These are phyloP conservation scores for Quercus alba DNA, from an alignment of 306 rosid genomes.

Conservation along the genomic window DNA sequence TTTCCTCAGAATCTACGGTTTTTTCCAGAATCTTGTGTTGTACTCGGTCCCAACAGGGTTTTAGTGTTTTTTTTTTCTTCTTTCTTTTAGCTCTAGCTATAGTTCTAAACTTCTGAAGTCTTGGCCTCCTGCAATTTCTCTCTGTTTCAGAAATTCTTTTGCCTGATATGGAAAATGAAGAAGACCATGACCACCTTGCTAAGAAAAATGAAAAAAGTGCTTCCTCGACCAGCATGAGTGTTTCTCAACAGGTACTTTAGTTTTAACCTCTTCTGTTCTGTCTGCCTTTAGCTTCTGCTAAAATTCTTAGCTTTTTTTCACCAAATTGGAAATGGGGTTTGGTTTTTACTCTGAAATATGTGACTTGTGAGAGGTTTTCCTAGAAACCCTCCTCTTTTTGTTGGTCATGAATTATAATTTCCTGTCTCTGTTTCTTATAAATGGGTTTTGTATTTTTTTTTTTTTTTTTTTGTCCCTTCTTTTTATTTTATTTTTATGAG, in stretches of 20 bases:
- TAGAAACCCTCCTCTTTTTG: neutral
- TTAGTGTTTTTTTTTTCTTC: neutral
- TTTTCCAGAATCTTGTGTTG: neutral
- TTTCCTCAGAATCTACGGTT: neutral
- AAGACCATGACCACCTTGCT: neutral
- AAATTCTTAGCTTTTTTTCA: neutral
- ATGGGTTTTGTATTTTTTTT: neutral
- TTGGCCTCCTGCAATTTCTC: neutral
- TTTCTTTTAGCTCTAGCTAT: neutral
- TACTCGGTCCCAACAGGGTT: neutral
- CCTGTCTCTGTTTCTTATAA: neutral
- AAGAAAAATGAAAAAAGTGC: conserved; percentile 16
- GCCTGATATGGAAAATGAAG: conserved; percentile 29
- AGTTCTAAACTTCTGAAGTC: neutral
- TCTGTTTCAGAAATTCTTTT: neutral
- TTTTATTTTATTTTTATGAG: neutral
- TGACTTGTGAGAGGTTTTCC: neutral
- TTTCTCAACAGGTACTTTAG: conserved; percentile 20
- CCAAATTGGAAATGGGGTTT: neutral
- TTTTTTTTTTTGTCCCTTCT: neutral
- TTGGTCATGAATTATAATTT: neutral
- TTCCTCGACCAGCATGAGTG: conserved; percentile 14
- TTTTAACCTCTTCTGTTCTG: neutral
- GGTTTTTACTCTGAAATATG: neutral
- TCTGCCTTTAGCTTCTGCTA: neutral